Base-by-base conservation (phyloP, 1,284 basidiomycete genomes). In the Golubevia sp. region DNA sequence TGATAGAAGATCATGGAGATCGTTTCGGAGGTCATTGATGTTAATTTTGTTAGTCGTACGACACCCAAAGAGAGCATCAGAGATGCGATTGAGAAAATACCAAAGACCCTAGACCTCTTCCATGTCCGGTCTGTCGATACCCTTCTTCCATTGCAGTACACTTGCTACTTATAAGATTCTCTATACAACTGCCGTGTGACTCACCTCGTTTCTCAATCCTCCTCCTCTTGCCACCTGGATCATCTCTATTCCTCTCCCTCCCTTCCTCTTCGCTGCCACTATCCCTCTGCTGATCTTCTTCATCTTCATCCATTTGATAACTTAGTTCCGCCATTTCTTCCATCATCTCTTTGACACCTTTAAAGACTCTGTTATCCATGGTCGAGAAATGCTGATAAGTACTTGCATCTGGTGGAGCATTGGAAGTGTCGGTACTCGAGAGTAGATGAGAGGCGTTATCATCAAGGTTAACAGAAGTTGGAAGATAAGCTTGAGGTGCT, bases 361-460 rank as follows among this genome's bases (percentile, higher is more conserved):
- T 55, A 49, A 73, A 63, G 8, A 82, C 67, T 6, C 67, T 63
- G 49, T 77, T 71, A 30, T 78, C 74, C 1, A 80, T 63, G 44
- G 63, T 56, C 59, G 72, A 74, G 61, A 83, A 83, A 55, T 74
- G 67, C 44, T 76, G 76, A 50, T 73, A 77, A 13, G 76, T 77
- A 49, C 72, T 76, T n/a, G 77, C 74, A 64, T 81, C 76, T 3
- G 71, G 70, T 49, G 50, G 11, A 7, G 6, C 7, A 34, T 34
- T 11, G 5, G 30, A 34, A 34, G 4, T 11, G n/a, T n/a, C n/a
- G n/a, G n/a, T n/a, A 3, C 11, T 34, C 18, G 38, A 44, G 11
- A 44, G 18, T 8, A 18, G 18, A 13, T 44, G 38, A 8, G 11
- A 44, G 11, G 38, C 38, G 6, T 50, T 23, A 7, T 24, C 11